Evolutionary conservation across 2,329 filamentous ascomycete species (phyloP), one percentile per base, ranked within the genome.

Genomic region (Shiraia sp.): DNA sequence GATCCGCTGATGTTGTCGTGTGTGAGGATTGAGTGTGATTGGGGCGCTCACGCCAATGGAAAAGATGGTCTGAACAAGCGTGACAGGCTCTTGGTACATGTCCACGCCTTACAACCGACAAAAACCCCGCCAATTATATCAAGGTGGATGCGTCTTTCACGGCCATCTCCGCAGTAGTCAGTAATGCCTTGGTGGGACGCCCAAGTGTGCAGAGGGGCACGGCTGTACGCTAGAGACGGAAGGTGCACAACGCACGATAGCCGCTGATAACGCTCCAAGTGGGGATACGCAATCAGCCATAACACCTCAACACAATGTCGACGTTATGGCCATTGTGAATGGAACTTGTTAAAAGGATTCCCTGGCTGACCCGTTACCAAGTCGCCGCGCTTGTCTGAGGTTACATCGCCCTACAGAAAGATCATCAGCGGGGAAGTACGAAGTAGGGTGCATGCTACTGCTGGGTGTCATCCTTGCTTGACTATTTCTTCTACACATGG

Each of bases 351-450:
- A n/a, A n/a, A n/a, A n/a, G n/a, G n/a, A n/a, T n/a, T n/a, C n/a
- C n/a, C n/a, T 22, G 19, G 4, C 19, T 22, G 19, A 22, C 19
- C 19, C 19, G 19, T 5, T 22, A 22, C 19, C 19, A 22, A 22
- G 19, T 22, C 19, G 4, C 19, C 19, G 4, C 8, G 19, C 19
- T 5, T 22, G 19, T 22, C 19, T 22, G 19, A 46, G 55, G 53
- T 59, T 57, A 53, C 53, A 57, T 57, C 40, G 36, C 33, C 12
- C 27, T 16, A 14, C 23, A 44, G 46, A 35, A 30, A 6, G 35
- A 44, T 42, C 33, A 56, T 32, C 44, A 49, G 58, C 58, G 58
- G 58, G 58, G 58, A 50, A 57, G 36, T 37, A 40, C 42, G n/a
- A n/a, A n/a, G 35, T 36, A 27, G 38, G 36, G 40, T 43, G 38